Evolutionary conservation across 2,329 filamentous ascomycete species (phyloP).

Genomic region (Fusarium redolens): DNA sequence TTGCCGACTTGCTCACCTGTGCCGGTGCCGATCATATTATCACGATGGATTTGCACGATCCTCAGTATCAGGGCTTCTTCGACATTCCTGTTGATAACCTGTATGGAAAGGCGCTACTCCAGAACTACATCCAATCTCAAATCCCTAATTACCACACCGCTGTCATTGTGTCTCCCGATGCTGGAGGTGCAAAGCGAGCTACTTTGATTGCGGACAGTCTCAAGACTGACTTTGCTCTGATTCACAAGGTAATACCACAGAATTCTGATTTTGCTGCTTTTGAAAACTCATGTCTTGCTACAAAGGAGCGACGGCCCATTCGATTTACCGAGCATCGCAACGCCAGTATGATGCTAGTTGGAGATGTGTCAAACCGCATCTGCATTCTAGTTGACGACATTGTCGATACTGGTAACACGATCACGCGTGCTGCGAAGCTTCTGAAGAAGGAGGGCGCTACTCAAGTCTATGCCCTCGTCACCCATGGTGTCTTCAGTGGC

Average conservation of each 20-base stretch:
- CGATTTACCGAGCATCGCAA: slow-evolving; percentile 90
- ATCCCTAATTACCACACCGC: slow-evolving; percentile 87
- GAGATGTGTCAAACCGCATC: slow-evolving; percentile 81
- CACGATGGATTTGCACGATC: slow-evolving; percentile 96
- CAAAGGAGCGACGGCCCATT: slow-evolving; percentile 86
- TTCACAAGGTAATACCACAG: slow-evolving; percentile 79
- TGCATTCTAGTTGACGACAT: slow-evolving; percentile 95
- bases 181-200: slow-evolving; percentile 94
- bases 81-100: slow-evolving; percentile 98
- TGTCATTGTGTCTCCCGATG: slow-evolving; percentile 95
- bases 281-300: slow-evolving; percentile 50
- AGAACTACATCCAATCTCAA: slow-evolving; percentile 79
- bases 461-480: slow-evolving; percentile 90
- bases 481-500: slow-evolving; percentile 93
- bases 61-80: slow-evolving; percentile 98
- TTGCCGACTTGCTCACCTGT: slow-evolving; percentile 93
- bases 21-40: slow-evolving; percentile 97
- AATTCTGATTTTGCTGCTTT: slow-evolving; percentile 43
- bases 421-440: slow-evolving; percentile 95
- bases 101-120: slow-evolving; percentile 82
- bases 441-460: slow-evolving; percentile 95
- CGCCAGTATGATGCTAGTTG: slow-evolving; percentile 95
- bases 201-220: slow-evolving; percentile 94
- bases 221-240: slow-evolving; percentile 94
- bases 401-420: slow-evolving; percentile 96